Percentiles rank a stretch among this genome's conserved stretches.
Evolutionary conservation across 352 stramenopile species (phyloP).

Genomic region (Globisporangium rhizosaccharum): DNA sequence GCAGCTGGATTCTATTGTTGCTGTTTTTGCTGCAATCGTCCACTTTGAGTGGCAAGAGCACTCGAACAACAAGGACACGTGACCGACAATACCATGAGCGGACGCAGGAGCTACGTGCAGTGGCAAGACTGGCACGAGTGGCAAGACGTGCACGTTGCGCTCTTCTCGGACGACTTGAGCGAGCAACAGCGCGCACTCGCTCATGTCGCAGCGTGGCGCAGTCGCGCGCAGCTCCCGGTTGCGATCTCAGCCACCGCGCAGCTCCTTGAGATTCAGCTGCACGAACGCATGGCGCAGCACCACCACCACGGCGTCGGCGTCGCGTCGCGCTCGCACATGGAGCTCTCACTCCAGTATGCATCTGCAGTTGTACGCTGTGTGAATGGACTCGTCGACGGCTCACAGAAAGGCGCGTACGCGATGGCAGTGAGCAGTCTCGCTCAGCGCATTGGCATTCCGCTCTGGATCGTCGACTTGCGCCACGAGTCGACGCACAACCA

Average conservation of each 20-base stretch:
- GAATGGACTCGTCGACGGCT: conserved; percentile 77
- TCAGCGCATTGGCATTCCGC: conserved; percentile 86
- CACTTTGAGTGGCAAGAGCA: not conserved
- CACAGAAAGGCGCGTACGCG: conserved; percentile 75
- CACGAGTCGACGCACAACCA: conserved; percentile 93
- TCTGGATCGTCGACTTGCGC: conserved; percentile 92
- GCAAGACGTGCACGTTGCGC: conserved; percentile 50
- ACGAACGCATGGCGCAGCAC: conserved; percentile 61
- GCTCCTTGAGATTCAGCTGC: conserved; percentile 67
- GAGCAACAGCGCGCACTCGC: conserved; percentile 50
- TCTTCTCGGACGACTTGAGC: conserved; percentile 52
- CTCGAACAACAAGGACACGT: not conserved
- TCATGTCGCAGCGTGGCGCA: conserved; percentile 62
- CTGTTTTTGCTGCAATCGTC: not conserved
- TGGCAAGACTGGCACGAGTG: conserved; percentile 78
- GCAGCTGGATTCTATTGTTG: not conserved
- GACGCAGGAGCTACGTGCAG: conserved; percentile 36
- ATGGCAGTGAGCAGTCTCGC: conserved; percentile 73
- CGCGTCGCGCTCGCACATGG: conserved; percentile 71
- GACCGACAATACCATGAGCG: conserved; percentile 27
- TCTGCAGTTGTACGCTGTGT: conserved; percentile 70
- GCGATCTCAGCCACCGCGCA: conserved; percentile 74
- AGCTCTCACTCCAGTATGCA: conserved; percentile 68
- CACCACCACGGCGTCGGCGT: conserved; percentile 64
- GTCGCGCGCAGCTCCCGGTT: conserved; percentile 64